Evolutionary conservation across 2,329 filamentous ascomycete genomes (phyloP).

Genomic region (Exophiala bonariae): DNA sequence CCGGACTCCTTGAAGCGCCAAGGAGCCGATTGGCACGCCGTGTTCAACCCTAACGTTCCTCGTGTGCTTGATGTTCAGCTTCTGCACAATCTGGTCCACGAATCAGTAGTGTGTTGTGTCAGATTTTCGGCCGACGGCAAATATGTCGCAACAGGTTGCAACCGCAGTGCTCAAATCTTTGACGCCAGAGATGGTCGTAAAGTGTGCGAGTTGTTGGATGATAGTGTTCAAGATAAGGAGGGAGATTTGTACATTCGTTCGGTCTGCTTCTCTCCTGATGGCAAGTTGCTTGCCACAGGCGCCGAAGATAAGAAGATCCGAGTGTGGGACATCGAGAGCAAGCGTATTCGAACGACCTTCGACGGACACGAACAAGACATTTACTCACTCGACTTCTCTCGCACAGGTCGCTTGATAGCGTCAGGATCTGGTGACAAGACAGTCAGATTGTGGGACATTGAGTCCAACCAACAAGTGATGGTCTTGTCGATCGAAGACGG

Average conservation of each 20-base stretch:
- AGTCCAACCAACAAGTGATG: constrained; percentile 76
- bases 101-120: constrained; percentile 97
- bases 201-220: constrained; percentile 86
- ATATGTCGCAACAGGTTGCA: constrained; percentile 95
- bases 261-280: constrained; percentile 97
- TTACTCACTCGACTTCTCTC: constrained; percentile 92
- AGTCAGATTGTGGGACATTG: constrained; percentile 94
- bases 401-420: constrained; percentile 89
- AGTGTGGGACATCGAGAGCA: constrained; percentile 88
- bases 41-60: constrained; percentile 91
- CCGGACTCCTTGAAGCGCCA: constrained; percentile 86
- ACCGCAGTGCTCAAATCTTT: constrained; percentile 98
- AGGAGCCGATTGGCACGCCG: constrained; percentile 89
- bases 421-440: constrained; percentile 94
- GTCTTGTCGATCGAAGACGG: constrained; percentile 93
- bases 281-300: constrained; percentile 88
- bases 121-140: constrained; percentile 95
- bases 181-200: constrained; percentile 86
- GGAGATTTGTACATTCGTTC: constrained; percentile 96
- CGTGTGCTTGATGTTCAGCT: constrained; percentile 90
- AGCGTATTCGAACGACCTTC: constrained; percentile 88
- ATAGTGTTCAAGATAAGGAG: constrained; percentile 73
- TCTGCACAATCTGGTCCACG: constrained; percentile 87
- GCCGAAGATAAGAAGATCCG: constrained; percentile 97
- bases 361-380: constrained; percentile 98